Evolutionary conservation across 2,329 filamentous ascomycete species (phyloP).

Genomic region (Fusarium newnesense): DNA sequence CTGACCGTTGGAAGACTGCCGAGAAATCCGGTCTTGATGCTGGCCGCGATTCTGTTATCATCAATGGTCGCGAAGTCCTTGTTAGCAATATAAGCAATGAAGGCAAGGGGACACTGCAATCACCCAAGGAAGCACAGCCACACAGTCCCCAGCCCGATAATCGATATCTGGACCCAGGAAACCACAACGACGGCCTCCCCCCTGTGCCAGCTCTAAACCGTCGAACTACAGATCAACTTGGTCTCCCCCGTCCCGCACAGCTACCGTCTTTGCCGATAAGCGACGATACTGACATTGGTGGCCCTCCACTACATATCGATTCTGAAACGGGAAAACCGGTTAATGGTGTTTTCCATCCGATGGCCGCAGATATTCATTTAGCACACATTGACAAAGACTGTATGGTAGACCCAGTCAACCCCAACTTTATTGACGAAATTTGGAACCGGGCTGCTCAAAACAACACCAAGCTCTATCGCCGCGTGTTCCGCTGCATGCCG

Average conservation of each 20-base stretch:
- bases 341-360: slow-evolving; percentile 59
- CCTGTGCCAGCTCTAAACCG: slow-evolving; percentile 67
- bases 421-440: slow-evolving; percentile 84
- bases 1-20: slow-evolving; percentile 78
- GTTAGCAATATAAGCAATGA: slow-evolving; percentile 71
- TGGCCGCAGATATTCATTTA: slow-evolving; percentile 75
- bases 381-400: slow-evolving; percentile 87
- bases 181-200: slow-evolving; percentile 63
- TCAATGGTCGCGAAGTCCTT: slow-evolving; percentile 77
- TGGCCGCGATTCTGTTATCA: slow-evolving; percentile 77
- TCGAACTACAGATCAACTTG: slow-evolving; percentile 73
- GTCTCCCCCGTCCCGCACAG: slow-evolving; percentile 74
- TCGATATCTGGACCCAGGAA: slow-evolving; percentile 47
- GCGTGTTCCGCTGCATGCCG: slow-evolving; percentile 96
- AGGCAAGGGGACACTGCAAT: slow-evolving; percentile 67
- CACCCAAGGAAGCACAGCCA: slow-evolving; percentile 49
- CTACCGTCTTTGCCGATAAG: slow-evolving; percentile 74
- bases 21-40: slow-evolving; percentile 68
- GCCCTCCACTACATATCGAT: slow-evolving; percentile 70
- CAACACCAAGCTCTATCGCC: slow-evolving; percentile 93
- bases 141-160: slow-evolving; percentile 43
- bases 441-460: slow-evolving; percentile 91
- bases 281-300: slow-evolving; percentile 86
- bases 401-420: slow-evolving; percentile 89
- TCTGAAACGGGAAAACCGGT: slow-evolving; percentile 59